phyloP scores from a whole-genome alignment of 1,284 basidiomycete species.

The Heliocybe sulcata region DNA sequence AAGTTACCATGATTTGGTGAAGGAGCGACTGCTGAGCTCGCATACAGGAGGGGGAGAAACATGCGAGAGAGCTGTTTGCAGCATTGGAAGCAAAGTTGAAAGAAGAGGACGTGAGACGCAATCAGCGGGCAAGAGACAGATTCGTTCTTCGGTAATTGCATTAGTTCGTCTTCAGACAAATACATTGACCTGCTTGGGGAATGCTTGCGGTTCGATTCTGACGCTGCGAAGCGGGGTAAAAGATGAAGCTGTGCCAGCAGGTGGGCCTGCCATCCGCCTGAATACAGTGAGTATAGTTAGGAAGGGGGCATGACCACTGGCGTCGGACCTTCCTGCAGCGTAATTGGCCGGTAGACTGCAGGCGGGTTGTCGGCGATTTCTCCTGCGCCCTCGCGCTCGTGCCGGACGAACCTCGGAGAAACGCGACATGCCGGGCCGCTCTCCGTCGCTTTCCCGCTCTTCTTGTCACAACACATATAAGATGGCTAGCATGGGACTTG shows the following conservation, averaged over 20 bases:
- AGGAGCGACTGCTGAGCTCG: background rate
- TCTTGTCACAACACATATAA: background rate
- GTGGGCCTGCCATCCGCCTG: no score
- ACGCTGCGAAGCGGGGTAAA: background rate
- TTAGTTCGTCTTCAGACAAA: background rate
- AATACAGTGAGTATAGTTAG: no score
- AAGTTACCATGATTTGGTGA: background rate
- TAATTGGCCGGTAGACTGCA: background rate
- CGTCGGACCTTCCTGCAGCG: background rate
- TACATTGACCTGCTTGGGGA: background rate
- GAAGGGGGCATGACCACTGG: background rate
- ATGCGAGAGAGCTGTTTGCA: constrained; percentile 25
- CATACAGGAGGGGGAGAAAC: constrained; percentile 26
- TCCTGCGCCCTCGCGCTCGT: background rate
- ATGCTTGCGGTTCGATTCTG: background rate
- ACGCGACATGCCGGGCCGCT: background rate
- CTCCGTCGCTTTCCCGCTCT: background rate
- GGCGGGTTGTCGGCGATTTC: background rate
- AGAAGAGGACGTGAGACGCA: constrained; percentile 26
- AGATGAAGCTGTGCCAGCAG: no score
- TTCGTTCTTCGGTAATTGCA: background rate
- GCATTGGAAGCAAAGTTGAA: constrained; percentile 27
- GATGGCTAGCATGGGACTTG: background rate
- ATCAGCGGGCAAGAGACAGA: constrained; percentile 22
- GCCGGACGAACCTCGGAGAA: background rate